Conservation (phyloP, 495 filamentous ascomycete species). For the Neohortaea acidophila region DNA sequence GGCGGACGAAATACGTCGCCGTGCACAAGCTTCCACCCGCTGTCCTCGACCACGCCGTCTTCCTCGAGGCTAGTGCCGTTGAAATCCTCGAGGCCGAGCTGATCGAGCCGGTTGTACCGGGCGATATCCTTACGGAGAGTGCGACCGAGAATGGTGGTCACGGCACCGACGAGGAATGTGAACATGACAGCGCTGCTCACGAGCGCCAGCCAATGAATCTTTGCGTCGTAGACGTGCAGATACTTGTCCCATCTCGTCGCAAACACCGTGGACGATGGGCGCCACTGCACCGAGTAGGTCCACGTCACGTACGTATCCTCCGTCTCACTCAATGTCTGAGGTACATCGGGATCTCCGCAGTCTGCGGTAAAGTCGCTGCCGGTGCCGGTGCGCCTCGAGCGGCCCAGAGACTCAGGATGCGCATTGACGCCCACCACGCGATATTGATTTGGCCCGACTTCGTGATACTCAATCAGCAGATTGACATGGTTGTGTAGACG, state of each 20-base stretch:
- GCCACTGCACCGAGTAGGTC: conserved; percentile 87
- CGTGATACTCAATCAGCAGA: conserved; percentile 86
- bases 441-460: conserved; percentile 48
- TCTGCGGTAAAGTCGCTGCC: conserved; percentile 41
- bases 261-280: conserved; percentile 63
- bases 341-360: conserved; percentile 38
- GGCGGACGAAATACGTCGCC: conserved; percentile 93
- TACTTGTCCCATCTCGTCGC: conserved; percentile 98
- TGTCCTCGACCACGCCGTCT: conserved; percentile 92
- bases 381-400: conserved; percentile 32
- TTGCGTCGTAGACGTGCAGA: conserved; percentile 83
- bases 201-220: conserved; percentile 96
- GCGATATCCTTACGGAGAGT: conserved; percentile 88
- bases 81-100: conserved; percentile 71
- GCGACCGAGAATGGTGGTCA: conserved; percentile 71
- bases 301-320: conserved; percentile 57
- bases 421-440: conserved; percentile 87
- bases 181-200: conserved; percentile 91
- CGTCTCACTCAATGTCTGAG: conserved; percentile 49
- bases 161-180: conserved; percentile 76
- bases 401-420: conserved; percentile 54
- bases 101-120: conserved; percentile 83
- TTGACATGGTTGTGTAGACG: conserved; percentile 86
- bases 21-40: conserved; percentile 95
- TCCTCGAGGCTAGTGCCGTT: conserved; percentile 58